Evolutionary conservation across 352 stramenopile genomes (phyloP), one percentile per base, ranked within the genome.

Genomic region (Pythium sp.): DNA sequence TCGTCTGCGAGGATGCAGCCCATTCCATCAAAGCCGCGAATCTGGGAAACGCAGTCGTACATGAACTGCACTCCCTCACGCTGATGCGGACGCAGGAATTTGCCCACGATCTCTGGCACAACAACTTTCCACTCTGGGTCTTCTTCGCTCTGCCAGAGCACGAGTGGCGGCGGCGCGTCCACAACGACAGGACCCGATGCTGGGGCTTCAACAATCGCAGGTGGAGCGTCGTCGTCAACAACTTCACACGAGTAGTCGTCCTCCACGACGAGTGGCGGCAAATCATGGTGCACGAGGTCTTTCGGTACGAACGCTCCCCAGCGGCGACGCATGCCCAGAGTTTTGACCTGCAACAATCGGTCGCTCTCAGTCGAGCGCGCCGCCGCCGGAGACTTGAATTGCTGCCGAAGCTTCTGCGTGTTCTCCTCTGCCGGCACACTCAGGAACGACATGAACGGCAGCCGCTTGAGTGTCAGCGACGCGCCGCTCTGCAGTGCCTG

Each of bases 1-100:
- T 96, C 89, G 66, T 96, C 89, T 55, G 89, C 89, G 46, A 96
- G 76, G 38, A 96, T 96, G 65, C 89, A 96, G 9, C 89, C 89
- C 75, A 92, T 74, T 5, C 90, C 87, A 38, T 92, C 86, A 62
- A 96, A 95, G 0, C 78, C 82, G 32, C 82, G 82, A 0, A 95
- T 56, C 68, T 81, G 81, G n/a, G 72, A 77, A 30, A 95, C 93
- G 81, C 95, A 99, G 67, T 99, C 91, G 68, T 98, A 99, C 86
- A 99, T 97, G 71, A 99, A 99, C 75, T 97, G 81, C 56, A 99
- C 96, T 38, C 96, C 97, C 76, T 99, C 96, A 24, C 95, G 85
- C 77, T 99, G 94, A 81, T 99, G 97, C 54, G 96, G 96, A 26
- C 97, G 91, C 41, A 99, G 72, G 72, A 93, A 98, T 64, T 98